phyloP scores from a whole-genome alignment of 768 basidiomycete genomes.

The Chalciporus pseudorubinellus region DNA sequence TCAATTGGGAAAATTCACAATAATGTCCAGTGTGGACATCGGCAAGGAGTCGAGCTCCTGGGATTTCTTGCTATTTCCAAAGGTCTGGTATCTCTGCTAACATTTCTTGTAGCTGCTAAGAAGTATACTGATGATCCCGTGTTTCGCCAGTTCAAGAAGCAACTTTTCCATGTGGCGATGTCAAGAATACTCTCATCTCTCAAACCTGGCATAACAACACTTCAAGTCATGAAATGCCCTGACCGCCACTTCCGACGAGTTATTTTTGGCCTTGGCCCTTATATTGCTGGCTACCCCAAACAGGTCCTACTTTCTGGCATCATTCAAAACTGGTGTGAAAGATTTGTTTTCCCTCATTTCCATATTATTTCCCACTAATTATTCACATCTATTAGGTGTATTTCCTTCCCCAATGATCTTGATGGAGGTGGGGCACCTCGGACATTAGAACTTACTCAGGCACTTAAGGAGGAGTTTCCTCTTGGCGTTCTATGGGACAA shows the following conservation, averaged over 20 bases:
- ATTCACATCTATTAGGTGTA: background rate
- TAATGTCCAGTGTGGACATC: slow-evolving; percentile 6
- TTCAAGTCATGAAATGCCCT: slow-evolving; percentile 12
- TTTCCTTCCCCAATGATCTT: background rate
- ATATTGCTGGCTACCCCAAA: slow-evolving; percentile 42
- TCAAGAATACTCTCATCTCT: no score
- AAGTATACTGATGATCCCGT: slow-evolving; percentile 1
- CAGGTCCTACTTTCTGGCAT: no score
- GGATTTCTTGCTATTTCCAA: slow-evolving; percentile 33
- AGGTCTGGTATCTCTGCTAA: no score
- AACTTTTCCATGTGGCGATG: no score
- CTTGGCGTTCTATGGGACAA: background rate
- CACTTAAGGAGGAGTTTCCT: no score
- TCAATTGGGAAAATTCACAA: slow-evolving; percentile 17
- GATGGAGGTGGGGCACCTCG: background rate
- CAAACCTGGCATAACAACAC: slow-evolving; percentile 27
- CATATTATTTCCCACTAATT: no score
- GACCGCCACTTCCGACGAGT: no score
- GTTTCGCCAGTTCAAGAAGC: no score
- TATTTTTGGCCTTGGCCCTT: slow-evolving; percentile 37
- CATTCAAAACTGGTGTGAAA: slow-evolving; percentile 6
- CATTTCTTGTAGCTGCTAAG: slow-evolving; percentile 3
- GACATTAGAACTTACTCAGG: no score
- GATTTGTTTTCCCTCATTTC: background rate
- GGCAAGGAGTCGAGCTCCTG: slow-evolving; percentile 10